Base-by-base conservation (phyloP, 2,329 filamentous ascomycete species). In the Verticillium isaacii region DNA sequence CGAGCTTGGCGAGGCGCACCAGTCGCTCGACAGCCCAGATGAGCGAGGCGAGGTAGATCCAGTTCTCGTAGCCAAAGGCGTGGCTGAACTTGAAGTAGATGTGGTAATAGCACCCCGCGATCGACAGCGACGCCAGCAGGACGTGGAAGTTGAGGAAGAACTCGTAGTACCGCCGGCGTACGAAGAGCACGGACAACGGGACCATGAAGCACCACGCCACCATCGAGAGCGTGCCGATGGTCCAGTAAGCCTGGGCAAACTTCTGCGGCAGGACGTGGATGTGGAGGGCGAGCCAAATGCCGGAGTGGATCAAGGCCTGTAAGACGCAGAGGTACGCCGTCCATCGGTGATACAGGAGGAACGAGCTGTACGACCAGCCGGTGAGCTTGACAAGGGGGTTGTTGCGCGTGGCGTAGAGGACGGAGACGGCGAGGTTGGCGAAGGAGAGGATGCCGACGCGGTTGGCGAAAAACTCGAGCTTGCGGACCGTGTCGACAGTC, bases 401-500 rank as follows among this genome's bases (percentile, higher is more conserved):
- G 57, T 64, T 64, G 2, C 63, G 56, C 1, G 61, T 57, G 5
- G 58, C 37, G 34, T 59, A 64, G 14, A 64, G 57, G 14, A 64
- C 57, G 11, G 62, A 29, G 0, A 61, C 50, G 2, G 62, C 61
- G 4, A 60, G n/a, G 52, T 64, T 64, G 7, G 61, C 63, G 23
- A 64, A 52, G 7, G 61, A 58, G 50, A 64, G 54, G 17, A 59
- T 57, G 5, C 61, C 63, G 12, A 61, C 61, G 2, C 63, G 63
- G n/a, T 64, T 64, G 15, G 68, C 69, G 4, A 71, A 67, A 32
- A 70, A 32, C 39, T 58, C 57, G 23, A 41, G 37, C 17, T 58
- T 70, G 37, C 72, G 70, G 12, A 52, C 12, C 15, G 77, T 63
- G 5, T 70, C 70, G 60, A 74, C 68, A 37, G 64, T 60, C 2